Conservation (phyloP, 208 protist species). For the Naegleria fowleri region DNA sequence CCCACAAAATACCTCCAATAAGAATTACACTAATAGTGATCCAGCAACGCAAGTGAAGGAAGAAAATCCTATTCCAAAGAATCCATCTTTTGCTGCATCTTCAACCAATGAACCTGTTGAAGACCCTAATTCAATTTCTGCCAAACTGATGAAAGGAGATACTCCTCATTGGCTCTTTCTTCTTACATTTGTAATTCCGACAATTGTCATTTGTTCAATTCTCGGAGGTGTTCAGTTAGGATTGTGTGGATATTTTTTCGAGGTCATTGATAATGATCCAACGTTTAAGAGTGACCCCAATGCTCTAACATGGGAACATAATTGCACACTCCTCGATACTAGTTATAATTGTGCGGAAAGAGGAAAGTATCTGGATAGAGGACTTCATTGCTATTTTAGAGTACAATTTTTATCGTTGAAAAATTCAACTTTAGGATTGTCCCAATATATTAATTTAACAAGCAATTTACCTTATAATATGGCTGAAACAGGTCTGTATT, state of each 20-base stretch:
- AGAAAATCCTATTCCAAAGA: no score
- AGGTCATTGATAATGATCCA: background rate
- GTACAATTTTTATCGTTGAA: background rate
- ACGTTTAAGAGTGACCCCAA: background rate
- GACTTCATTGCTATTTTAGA: background rate
- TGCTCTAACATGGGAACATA: background rate
- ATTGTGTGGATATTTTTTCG: background rate
- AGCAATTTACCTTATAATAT: background rate
- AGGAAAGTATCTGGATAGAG: slow-evolving; percentile 3
- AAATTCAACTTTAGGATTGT: background rate
- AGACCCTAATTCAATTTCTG: no score
- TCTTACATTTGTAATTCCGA: background rate
- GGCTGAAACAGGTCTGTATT: background rate
- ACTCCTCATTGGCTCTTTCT: background rate
- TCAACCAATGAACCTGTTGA: background rate
- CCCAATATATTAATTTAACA: background rate
- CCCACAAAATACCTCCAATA: background rate
- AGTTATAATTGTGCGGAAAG: background rate
- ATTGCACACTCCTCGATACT: background rate
- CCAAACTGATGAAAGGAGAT: background rate
- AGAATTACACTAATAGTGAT: background rate
- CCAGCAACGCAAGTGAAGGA: no score
- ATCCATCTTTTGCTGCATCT: no score
- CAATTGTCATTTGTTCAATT: background rate
- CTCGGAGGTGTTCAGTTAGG: background rate